Base-by-base conservation (phyloP, 768 basidiomycete genomes). In the Lactarius vividus region DNA sequence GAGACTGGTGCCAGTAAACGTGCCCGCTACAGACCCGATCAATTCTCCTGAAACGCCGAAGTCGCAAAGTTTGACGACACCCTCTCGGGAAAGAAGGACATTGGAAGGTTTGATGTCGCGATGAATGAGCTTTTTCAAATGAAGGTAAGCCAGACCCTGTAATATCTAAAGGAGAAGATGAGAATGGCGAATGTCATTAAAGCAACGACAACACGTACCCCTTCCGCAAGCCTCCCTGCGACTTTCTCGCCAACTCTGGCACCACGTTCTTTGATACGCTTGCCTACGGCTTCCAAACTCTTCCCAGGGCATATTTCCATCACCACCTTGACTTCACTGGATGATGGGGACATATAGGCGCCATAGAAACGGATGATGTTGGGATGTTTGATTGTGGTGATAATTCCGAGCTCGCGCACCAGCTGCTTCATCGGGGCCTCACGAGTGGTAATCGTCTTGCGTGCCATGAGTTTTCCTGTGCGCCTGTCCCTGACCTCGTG, bases 41-140 rank as follows among this genome's bases (percentile, higher is more conserved):
- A 99, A 83, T 77, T 97, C 93, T 49, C 96, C 97, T 31, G 96
- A 98, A 23, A 98, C 97, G 37, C 97, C 97, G 74, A 99, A 99
- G 77, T 99, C 97, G 75, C 85, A 88, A 4, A 99, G 82, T 76
- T 95, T 97, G 74, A 98, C 88, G 56, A 94, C 77, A 35, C 97
- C 97, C 73, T 94, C 88, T 56, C 85, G 84, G 42, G 94, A 93
- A 65, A 98, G 81, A 55, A 99, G 85, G 62, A 98, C 85, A 75
- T 96, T 96, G 23, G 94, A 92, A 26, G 94, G 94, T 73, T 96
- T 96, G 77, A 96, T 94, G 75, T 96, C 94, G 73, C 97, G 84
- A 75, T 99, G 97, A 68, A 99, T 98, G 56, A 95, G 96, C 74
- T 88, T 88, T 78, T 85, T 89, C 55, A 88, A 84, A 76, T 98